phyloP scores from a whole-genome alignment of 208 protist species.

The Chromosphaera perkinsii region DNA sequence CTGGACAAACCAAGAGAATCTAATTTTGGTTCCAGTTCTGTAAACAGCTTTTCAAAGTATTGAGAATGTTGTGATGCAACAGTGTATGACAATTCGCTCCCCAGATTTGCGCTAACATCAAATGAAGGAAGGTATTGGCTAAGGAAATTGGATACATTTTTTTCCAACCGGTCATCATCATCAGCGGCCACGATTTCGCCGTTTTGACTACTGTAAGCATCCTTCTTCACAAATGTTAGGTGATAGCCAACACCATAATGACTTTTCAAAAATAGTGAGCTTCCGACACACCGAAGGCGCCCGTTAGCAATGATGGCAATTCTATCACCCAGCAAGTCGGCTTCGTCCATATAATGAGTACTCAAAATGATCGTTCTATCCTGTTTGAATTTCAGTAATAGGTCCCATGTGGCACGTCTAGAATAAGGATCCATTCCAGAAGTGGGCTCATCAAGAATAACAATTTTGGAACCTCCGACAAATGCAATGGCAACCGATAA shows the following conservation, averaged over 20 bases:
- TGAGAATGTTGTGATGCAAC: not conserved
- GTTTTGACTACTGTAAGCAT: no score
- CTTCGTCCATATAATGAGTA: constrained; percentile 58
- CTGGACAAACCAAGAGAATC: constrained; percentile 2
- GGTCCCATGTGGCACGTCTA: constrained; percentile 29
- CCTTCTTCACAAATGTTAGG: constrained; percentile 19
- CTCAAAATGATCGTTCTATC: constrained; percentile 46
- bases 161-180: no score
- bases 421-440: constrained; percentile 51
- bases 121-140: no score
- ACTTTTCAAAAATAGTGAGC: constrained; percentile 26
- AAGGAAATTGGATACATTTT: no score
- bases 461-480: constrained; percentile 50
- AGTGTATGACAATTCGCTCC: not conserved
- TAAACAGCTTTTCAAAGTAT: constrained; percentile 8
- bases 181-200: no score
- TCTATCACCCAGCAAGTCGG: constrained; percentile 47
- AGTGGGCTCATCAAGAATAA: constrained; percentile 35
- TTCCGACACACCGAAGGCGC: constrained; percentile 16
- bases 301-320: constrained; percentile 56
- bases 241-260: constrained; percentile 35
- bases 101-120: not conserved
- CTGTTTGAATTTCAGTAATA: constrained; percentile 24
- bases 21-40: constrained; percentile 18
- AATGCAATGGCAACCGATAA: constrained; percentile 65